Base-by-base conservation (phyloP, 306 rosid genomes). In the Myrica gale region DNA sequence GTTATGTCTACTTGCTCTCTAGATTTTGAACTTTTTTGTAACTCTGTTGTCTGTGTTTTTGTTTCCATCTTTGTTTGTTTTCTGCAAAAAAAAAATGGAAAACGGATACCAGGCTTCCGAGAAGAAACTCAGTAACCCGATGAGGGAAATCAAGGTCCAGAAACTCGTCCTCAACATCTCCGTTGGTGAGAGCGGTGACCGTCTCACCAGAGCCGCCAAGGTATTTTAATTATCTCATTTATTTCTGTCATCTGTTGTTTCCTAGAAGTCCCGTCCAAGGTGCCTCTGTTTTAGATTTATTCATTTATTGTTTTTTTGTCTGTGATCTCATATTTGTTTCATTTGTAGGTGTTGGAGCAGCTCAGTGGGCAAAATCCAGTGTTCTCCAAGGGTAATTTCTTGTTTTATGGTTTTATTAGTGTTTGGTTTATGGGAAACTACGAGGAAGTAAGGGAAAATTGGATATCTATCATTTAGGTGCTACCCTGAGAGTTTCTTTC, bases 181-280 rank as follows among this genome's bases (percentile, higher is more conserved):
- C 4, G 93, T 91, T 1, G 93, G 97, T 67, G 97, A 89, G 82
- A 89, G 93, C 60, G 93, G 96, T 21, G 96, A 89, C 84, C 84
- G 92, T 67, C 93, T 91, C 74, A 91, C 93, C 81, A 89, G 96
- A 83, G 93, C 96, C 1, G 88, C 96, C 1, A 91, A 89, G 93
- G 96, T 83, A 43, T 21, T 76, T 66, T 9, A 6, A 20, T 51
- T 5, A 3, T 20, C 11, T 42, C 4, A 41, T 65, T n/a, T 54
- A 11, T 63, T 20, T 42, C 41, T 58, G 4, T 11, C 41, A 9
- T 68, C 55, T 48, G 53, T 32, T 32, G 3, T 32, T 32, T 32
- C 37, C 37, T 32, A 2, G 37, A 32, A 32, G 37, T 32, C 37
- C 3, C 3, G 37, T 32, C 37, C 37, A 32, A 32, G 37, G 37